Conservation (phyloP, 2,329 filamentous ascomycete genomes). For the Diaporthe sp. region DNA sequence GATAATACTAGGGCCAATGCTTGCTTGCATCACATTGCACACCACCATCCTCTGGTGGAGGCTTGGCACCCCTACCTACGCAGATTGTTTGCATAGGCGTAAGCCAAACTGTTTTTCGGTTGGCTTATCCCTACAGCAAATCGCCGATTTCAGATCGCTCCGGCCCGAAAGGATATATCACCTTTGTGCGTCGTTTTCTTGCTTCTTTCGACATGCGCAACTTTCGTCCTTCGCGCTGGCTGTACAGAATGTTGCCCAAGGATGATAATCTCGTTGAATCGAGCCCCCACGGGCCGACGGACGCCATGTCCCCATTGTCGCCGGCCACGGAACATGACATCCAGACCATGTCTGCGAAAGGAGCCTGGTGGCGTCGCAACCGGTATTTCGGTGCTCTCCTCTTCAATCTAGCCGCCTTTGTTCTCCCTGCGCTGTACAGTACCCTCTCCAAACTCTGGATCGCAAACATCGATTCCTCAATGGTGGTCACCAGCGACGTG, state of each 20-base stretch:
- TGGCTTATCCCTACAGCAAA: neutral
- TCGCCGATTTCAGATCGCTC: neutral
- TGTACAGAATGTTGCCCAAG: neutral
- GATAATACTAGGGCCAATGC: neutral
- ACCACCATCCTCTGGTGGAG: neutral
- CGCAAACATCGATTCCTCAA: neutral
- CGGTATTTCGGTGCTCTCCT: neutral
- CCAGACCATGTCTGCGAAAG: neutral
- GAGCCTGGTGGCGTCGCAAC: neutral
- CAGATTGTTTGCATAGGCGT: neutral
- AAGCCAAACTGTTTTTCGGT: neutral
- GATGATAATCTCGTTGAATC: neutral
- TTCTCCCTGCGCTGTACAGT: neutral
- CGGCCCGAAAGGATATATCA: neutral
- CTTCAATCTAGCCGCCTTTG: neutral
- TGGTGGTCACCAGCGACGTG: conserved; percentile 2
- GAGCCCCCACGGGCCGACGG: neutral
- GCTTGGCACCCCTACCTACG: neutral
- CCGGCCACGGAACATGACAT: neutral
- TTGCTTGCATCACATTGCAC: neutral
- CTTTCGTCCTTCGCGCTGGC: neutral
- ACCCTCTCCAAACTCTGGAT: conserved; percentile 12
- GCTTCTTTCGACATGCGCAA: neutral
- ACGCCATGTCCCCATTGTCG: neutral
- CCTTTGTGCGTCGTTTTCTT: neutral